phyloP scores from a whole-genome alignment of 768 basidiomycete genomes.

The Suillus cothurnatus region DNA sequence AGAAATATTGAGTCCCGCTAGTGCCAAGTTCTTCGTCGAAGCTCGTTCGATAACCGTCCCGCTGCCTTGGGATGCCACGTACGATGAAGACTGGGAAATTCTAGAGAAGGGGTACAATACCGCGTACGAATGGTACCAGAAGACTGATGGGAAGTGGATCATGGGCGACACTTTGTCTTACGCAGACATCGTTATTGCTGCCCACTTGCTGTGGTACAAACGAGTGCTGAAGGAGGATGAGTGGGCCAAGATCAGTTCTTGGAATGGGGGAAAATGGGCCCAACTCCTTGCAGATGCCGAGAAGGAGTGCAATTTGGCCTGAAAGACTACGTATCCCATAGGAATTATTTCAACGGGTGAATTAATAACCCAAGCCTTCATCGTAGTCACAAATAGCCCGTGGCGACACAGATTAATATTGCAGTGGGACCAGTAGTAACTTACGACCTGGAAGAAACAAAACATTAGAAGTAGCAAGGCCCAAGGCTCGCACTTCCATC shows the following conservation, averaged over 20 bases:
- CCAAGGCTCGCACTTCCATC: no score
- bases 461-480: no score
- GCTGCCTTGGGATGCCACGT: conserved; percentile 38
- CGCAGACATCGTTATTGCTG: conserved; percentile 10
- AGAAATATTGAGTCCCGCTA: conserved; percentile 35
- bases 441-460: no score
- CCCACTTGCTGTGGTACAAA: conserved; percentile 17
- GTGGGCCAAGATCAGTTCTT: conserved; percentile 25
- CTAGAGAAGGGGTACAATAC: conserved; percentile 17
- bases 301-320: conserved; percentile 25
- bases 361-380: no score
- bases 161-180: conserved; percentile 11
- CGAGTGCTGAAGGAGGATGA: conserved; percentile 25
- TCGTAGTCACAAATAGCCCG: no score
- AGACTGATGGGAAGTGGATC: conserved; percentile 20
- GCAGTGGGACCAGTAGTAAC: no score
- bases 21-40: conserved; percentile 40
- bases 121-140: conserved; percentile 23
- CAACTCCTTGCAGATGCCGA: conserved; percentile 25
- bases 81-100: conserved; percentile 29
- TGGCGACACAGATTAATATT: no score
- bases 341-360: background rate
- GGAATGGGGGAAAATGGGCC: conserved; percentile 31
- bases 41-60: conserved; percentile 37
- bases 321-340: background rate